A percentile compares a stretch with the other conserved stretches of the same genome.
Conservation (phyloP, 2,329 filamentous ascomycete genomes). For the Periconia digitata region DNA sequence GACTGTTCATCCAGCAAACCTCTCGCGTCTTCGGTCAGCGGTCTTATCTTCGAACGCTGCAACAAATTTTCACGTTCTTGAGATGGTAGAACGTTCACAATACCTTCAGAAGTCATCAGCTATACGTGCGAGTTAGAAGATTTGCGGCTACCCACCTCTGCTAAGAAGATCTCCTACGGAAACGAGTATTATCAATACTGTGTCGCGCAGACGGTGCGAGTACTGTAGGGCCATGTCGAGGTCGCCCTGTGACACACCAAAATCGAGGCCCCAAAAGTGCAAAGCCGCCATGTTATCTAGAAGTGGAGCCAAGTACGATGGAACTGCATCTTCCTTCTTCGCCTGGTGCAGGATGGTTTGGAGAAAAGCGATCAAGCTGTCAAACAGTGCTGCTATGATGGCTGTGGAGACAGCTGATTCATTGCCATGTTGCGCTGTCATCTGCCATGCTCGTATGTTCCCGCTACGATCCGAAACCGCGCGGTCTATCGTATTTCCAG, state of each 20-base stretch:
- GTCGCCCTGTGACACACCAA: conserved; percentile 4
- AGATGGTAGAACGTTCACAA: not conserved
- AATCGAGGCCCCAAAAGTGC: conserved; percentile 7
- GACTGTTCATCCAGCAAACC: not conserved
- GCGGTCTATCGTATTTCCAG: not conserved
- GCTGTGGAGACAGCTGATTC: not conserved
- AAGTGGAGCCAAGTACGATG: not conserved
- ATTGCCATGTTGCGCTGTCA: not conserved
- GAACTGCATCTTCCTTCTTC: not conserved
- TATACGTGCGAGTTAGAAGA: not conserved
- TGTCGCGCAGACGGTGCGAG: conserved; percentile 6
- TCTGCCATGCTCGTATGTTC: conserved; percentile 2
- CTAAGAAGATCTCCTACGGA: conserved; percentile 6
- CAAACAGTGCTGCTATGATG: conserved; percentile 3
- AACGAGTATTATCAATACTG: conserved; percentile 4
- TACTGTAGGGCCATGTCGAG: conserved; percentile 5
- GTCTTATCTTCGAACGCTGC: not conserved
- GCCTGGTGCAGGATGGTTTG: not conserved
- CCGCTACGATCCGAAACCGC: not conserved
- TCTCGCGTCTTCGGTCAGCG: conserved; percentile 3
- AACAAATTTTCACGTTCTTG: conserved; percentile 1
- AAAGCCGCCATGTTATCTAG: conserved; percentile 3
- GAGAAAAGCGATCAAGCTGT: conserved; percentile 1
- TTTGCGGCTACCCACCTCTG: not conserved
- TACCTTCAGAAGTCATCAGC: not conserved